Percentiles rank a stretch among this genome's conserved stretches.
Evolutionary conservation across 345 rosid species (phyloP).

Genomic region (Populus alba): DNA sequence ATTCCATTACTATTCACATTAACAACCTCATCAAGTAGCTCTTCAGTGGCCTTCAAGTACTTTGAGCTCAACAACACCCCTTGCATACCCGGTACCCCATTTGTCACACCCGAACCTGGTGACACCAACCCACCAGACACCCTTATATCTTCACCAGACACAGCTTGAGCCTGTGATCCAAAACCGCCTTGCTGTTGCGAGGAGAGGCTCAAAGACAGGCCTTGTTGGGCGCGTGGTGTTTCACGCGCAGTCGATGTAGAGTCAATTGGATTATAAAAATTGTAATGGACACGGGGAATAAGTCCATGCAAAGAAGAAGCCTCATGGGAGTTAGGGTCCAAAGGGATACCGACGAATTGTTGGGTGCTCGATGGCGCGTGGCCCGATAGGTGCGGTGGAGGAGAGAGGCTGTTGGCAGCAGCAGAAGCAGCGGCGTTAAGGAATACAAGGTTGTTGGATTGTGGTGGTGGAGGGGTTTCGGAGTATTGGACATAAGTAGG

Average conservation of each 20-base stretch:
- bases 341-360: conserved; percentile 85
- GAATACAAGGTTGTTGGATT: conserved; percentile 42
- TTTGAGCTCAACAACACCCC: conserved; percentile 73
- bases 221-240: conserved; percentile 68
- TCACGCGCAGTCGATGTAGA: conserved; percentile 55
- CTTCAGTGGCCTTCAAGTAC: conserved; percentile 93
- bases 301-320: conserved; percentile 71
- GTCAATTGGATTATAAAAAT: conserved; percentile 61
- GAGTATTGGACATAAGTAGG: conserved; percentile 87
- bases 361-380: conserved; percentile 63
- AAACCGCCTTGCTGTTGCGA: conserved; percentile 63
- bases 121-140: conserved; percentile 56
- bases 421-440: conserved; percentile 47
- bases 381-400: conserved; percentile 26
- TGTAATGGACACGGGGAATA: conserved; percentile 75
- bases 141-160: conserved; percentile 49
- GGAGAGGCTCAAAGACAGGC: conserved; percentile 79
- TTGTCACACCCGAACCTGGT: conserved; percentile 72
- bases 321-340: conserved; percentile 48
- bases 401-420: conserved; percentile 25
- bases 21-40: conserved; percentile 89
- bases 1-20: conserved; percentile 52
- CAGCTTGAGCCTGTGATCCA: conserved; percentile 43
- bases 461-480: conserved; percentile 45
- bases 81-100: conserved; percentile 61